These are phyloP conservation scores for Elongisporangium undulatum DNA, from an alignment of 352 stramenopile species.

Conservation along the genomic window DNA sequence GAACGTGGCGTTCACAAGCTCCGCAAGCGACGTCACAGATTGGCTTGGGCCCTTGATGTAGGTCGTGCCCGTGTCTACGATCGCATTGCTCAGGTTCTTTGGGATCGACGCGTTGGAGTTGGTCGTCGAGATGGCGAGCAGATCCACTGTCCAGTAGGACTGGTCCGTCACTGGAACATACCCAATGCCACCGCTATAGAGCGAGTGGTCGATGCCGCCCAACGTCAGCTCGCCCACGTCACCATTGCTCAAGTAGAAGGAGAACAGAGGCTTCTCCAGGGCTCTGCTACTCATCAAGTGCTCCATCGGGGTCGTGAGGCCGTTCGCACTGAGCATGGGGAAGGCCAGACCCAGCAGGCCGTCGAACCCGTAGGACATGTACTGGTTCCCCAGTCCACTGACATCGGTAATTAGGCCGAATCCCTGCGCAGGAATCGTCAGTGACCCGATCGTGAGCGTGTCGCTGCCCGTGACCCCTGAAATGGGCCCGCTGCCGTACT, in stretches of 20 bases:
- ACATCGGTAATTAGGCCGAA: conserved; percentile 97
- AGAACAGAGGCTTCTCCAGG: conserved; percentile 91
- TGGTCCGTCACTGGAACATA: conserved; percentile 84
- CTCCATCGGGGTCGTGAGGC: conserved; percentile 93
- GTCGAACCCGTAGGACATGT: conserved; percentile 96
- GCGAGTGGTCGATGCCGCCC: conserved; percentile 73
- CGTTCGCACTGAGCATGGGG: conserved; percentile 90
- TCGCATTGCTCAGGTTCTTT: conserved; percentile 80
- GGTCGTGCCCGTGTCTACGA: conserved; percentile 97
- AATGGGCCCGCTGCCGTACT: conserved; percentile 90
- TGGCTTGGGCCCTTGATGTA: conserved; percentile 92
- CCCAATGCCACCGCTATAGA: conserved; percentile 93
- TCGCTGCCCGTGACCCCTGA: conserved; percentile 91
- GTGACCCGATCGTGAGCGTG: conserved; percentile 53
- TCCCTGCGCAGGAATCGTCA: conserved; percentile 77
- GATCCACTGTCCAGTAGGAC: conserved; percentile 70
- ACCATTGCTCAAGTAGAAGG: conserved; percentile 94
- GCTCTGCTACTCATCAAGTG: conserved; percentile 87
- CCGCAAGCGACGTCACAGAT: conserved; percentile 86
- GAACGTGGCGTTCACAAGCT: conserved; percentile 81
- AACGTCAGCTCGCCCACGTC: conserved; percentile 78
- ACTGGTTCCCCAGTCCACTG: conserved; percentile 93
- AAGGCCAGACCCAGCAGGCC: conserved; percentile 97
- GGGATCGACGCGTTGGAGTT: conserved; percentile 30
- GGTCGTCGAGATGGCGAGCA: conserved; percentile 62